Evolutionary conservation across 179 eudicot genomes (phyloP).

Genomic region (Amaranthus tricolor): DNA sequence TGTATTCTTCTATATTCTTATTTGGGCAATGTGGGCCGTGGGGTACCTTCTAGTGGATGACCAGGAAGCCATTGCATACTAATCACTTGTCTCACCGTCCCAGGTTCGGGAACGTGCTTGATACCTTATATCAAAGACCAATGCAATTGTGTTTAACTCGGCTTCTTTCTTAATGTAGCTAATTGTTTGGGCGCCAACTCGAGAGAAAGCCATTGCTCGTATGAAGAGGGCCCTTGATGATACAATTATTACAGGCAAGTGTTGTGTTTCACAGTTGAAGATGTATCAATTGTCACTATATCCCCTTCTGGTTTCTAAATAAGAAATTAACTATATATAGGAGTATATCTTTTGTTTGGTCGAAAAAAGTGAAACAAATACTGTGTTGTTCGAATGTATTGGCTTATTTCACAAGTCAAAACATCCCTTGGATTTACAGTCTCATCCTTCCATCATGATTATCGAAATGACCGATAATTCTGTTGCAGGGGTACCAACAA

Average conservation of each 20-base stretch:
- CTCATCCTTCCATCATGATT: too few species aligned
- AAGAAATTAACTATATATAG: too few species aligned
- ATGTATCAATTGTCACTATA: not conserved
- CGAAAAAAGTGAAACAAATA: not conserved
- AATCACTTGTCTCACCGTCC: too few species aligned
- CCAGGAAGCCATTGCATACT: too few species aligned
- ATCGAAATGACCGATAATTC: not conserved
- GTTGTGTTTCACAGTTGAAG: not conserved
- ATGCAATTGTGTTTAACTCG: not conserved
- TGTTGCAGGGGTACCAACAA: conserved; percentile 90
- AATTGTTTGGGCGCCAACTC: conserved; percentile 97
- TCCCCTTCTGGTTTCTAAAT: not conserved
- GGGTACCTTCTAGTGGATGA: too few species aligned
- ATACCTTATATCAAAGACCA: not conserved
- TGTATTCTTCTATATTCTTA: too few species aligned
- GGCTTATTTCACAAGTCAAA: not conserved
- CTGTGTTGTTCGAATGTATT: not conserved
- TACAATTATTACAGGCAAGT: conserved; percentile 76
- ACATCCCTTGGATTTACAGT: not conserved
- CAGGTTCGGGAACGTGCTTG: not conserved
- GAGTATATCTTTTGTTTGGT: not conserved
- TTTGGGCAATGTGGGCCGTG: too few species aligned
- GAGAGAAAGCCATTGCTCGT: conserved; percentile 91
- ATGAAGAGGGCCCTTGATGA: conserved; percentile 98
- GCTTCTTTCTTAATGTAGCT: conserved; percentile 49